These are phyloP conservation scores for Echinosphaeria canescens DNA, from an alignment of 2,329 filamentous ascomycete species.

Conservation along the genomic window DNA sequence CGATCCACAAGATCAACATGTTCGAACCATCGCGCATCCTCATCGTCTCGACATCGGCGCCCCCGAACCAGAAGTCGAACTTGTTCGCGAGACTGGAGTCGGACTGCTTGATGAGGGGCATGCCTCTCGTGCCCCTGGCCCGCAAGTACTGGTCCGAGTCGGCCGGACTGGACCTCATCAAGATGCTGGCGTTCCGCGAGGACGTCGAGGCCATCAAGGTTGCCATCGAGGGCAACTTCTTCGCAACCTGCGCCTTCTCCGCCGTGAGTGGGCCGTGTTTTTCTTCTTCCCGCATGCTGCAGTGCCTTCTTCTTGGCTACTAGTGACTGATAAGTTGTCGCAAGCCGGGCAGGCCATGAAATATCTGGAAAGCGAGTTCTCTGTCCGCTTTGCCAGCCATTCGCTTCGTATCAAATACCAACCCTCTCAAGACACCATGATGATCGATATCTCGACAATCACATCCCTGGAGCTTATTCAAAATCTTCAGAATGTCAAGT, in stretches of 20 bases:
- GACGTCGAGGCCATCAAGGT: constrained; percentile 68
- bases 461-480: constrained; percentile 77
- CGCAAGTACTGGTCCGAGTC: constrained; percentile 70
- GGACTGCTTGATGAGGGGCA: constrained; percentile 48
- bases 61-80: constrained; percentile 46
- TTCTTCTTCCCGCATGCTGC: no score
- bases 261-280: constrained; percentile 59
- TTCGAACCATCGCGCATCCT: constrained; percentile 64
- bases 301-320: background rate
- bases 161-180: constrained; percentile 55
- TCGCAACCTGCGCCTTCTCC: constrained; percentile 65
- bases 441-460: constrained; percentile 82
- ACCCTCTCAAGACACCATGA: constrained; percentile 80
- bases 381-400: constrained; percentile 49
- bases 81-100: no score
- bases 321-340: constrained; percentile 3
- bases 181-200: constrained; percentile 56
- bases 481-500: constrained; percentile 58
- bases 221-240: constrained; percentile 64
- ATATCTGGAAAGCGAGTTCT: constrained; percentile 52
- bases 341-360: constrained; percentile 41
- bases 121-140: constrained; percentile 42
- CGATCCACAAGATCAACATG: constrained; percentile 67
- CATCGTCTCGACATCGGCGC: constrained; percentile 30
- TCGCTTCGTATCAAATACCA: constrained; percentile 75